Percentiles rank a stretch among this genome's conserved stretches.
phyloP scores from a whole-genome alignment of 1,284 basidiomycete species.

The Thecaphora thlaspeos region DNA sequence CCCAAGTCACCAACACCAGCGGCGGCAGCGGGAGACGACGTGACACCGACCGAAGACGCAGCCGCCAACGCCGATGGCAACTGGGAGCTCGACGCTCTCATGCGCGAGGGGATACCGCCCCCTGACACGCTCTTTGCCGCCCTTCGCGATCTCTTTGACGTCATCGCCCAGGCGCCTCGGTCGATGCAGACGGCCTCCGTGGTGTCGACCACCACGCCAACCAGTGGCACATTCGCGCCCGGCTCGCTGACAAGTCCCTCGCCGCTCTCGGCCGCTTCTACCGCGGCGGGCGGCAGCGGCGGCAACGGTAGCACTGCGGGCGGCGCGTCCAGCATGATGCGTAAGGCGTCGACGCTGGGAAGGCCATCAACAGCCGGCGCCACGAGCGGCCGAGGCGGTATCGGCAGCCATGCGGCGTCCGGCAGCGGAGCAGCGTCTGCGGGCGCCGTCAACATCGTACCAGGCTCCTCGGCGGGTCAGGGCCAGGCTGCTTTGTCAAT shows the following conservation, averaged over 20 bases:
- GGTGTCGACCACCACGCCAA: constrained; percentile 7
- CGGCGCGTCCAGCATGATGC: too few relatives aligned
- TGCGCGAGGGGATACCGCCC: constrained; percentile 19
- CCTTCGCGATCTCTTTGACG: constrained; percentile 34
- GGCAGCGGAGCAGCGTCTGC: too few relatives aligned
- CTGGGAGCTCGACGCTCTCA: too few relatives aligned
- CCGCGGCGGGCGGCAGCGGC: not conserved
- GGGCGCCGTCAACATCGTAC: constrained; percentile 23
- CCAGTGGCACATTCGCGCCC: constrained; percentile 9
- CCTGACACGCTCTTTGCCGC: constrained; percentile 33
- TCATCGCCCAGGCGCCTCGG: constrained; percentile 26
- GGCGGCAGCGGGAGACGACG: too few relatives aligned
- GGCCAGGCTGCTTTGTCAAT: constrained; percentile 23
- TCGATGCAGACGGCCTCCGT: constrained; percentile 6
- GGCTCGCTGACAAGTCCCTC: constrained; percentile 22
- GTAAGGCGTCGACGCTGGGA: constrained; percentile 12
- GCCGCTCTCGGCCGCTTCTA: constrained; percentile 11
- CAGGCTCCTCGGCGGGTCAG: constrained; percentile 9
- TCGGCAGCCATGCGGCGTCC: constrained; percentile 13
- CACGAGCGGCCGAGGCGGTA: constrained; percentile 17
- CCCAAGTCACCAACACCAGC: constrained; percentile 2
- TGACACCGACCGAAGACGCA: constrained; percentile 9
- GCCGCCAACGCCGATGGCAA: constrained; percentile 6
- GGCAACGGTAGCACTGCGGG: too few relatives aligned
- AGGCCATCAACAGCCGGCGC: constrained; percentile 21